Evolutionary conservation across 2,329 filamentous ascomycete species (phyloP), one percentile per base, ranked within the genome.

Genomic region (Colletotrichum sp.): DNA sequence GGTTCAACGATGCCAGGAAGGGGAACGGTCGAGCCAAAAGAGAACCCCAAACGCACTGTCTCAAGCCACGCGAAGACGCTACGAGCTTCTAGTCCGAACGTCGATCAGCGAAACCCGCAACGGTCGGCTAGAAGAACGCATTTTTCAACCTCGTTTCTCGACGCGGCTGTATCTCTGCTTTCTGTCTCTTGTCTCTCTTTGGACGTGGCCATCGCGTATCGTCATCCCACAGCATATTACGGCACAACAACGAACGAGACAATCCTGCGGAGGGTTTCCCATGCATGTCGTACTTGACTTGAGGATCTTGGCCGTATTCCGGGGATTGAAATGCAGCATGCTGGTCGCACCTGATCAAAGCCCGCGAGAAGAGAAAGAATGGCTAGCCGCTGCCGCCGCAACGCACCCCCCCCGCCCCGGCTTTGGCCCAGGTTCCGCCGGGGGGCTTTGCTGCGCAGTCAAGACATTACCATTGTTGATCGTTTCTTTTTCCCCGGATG

Each of bases 1-100:
- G 70, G 69, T 36, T 57, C 69, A 63, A 52, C 18, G 10, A 48
- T 0, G 68, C 68, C 55, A 64, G n/a, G 26, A 24, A 21, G 55
- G 26, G 32, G 24, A 39, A 43, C 26, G 34, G 26, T 30, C 14
- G 30, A 36, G 30, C n/a, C 60, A n/a, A 39, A 6, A 36, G 21
- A 64, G n/a, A 39, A 39, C 60, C 48, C 71, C 63, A 64, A 68
- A 73, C 73, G 57, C 13, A 21, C 13, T 73, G 73, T 75, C 73
- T 75, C 70, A 73, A 75, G 69, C 73, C 69, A 64, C 73, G 32
- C 69, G 68, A 75, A 68, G 57, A 57, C 34, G 59, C 69, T 9
- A 52, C 16, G 32, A n/a, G 52, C 69, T 75, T 73, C 73, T 75
- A 75, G 73, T 61, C 69, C 13, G 43, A 48, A 30, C 32, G 43